phyloP scores from a whole-genome alignment of 2,329 filamentous ascomycete genomes.

The Calycina marina region DNA sequence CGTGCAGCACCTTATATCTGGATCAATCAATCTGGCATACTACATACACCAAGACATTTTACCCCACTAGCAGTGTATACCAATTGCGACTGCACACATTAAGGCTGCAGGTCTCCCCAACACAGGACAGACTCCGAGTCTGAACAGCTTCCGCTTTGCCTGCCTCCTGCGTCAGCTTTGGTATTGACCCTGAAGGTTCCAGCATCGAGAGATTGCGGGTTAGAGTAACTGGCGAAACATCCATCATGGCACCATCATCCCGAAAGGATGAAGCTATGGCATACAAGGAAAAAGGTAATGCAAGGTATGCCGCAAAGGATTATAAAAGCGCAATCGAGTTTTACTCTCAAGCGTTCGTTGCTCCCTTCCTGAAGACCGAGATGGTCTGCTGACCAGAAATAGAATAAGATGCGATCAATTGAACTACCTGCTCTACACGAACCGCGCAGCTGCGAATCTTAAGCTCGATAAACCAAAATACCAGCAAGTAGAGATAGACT shows the following conservation, averaged over 20 bases:
- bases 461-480: conserved; percentile 33
- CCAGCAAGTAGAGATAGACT: conserved; percentile 65
- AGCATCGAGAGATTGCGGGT: conserved; percentile 12
- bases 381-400: conserved; percentile 1
- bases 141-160: background rate
- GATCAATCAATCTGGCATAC: too few species aligned
- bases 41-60: too few species aligned
- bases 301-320: conserved; percentile 48
- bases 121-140: background rate
- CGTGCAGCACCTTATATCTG: too few species aligned
- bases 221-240: conserved; percentile 5
- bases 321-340: conserved; percentile 49
- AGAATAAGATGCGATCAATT: conserved; percentile 65
- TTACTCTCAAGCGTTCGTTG: conserved; percentile 55
- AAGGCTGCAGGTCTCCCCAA: background rate
- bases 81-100: too few species aligned
- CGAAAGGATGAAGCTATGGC: conserved; percentile 18
- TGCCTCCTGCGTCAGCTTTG: background rate
- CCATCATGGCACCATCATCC: too few species aligned
- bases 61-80: too few species aligned
- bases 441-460: conserved; percentile 57
- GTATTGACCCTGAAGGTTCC: background rate
- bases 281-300: conserved; percentile 23
- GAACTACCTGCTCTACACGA: conserved; percentile 74
- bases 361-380: conserved; percentile 2